Evolutionary conservation across 176 grass and related monocot species (phyloP), one percentile per base, ranked within the genome.

Genomic region (Cenchrus purpureus): DNA sequence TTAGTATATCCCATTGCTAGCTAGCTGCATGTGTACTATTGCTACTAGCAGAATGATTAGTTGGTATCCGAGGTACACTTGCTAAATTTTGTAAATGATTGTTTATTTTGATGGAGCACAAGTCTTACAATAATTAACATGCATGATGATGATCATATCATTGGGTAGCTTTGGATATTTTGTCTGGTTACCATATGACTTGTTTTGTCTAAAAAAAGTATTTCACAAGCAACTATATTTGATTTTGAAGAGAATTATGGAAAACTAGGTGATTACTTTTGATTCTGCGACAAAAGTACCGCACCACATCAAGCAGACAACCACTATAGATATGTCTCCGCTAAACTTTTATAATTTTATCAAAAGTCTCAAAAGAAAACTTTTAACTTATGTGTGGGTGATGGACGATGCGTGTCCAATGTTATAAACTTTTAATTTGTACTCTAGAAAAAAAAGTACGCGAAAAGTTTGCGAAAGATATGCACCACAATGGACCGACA

Each of bases 401-500:
- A 10, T 34, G 34, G 34, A 34, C 34, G 34, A 34, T 34, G 8
- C 9, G 45, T 46, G 45, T 55, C 13, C 17, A 17, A 16, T 56
- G 31, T 32, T 32, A 32, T 32, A 32, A 32, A 5, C 5, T 37
- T 67, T 40, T 3, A 40, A 46, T 46, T 46, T 37, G 13, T 34
- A 16, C 31, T 67, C 5, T 11, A 2, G 16, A 56, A 19, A 32
- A 19, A 32, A 22, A 10, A 22, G 54, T 12, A 10, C 32, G 2
- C 3, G 42, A 7, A 75, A 34, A 29, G 20, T 7, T 7, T 64
- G 66, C 3, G 63, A 34, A 56, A 61, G 70, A 71, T 56, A 49
- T 49, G 70, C 77, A 89, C 59, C 8, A 17, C 32, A 20, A 51
- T 17, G 75, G 48, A 14, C 71, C 65, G 88, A 77, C 83, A 76